phyloP scores from a whole-genome alignment of 148 eudicot genomes.

The Camellia sinensis region DNA sequence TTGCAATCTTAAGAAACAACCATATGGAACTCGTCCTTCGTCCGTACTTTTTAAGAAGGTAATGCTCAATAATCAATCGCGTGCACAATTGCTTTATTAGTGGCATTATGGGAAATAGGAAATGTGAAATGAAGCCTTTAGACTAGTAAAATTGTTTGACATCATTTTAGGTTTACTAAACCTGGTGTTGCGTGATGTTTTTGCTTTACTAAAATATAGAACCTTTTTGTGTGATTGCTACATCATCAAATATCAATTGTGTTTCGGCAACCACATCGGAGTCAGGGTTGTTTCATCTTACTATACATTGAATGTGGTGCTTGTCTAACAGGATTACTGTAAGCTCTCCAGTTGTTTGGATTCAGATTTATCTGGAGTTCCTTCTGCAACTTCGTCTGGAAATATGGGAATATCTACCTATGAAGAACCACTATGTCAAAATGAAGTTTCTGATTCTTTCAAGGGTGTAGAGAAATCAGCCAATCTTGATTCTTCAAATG shows the following conservation, averaged over 20 bases:
- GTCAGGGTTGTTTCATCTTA: conserved; percentile 1
- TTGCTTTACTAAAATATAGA: background rate
- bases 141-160: background rate
- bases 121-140: background rate
- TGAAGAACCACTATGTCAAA: conserved; percentile 28
- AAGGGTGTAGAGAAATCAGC: conserved; percentile 17
- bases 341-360: conserved; percentile 29
- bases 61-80: background rate
- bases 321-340: conserved; percentile 42
- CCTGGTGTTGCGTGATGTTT: background rate
- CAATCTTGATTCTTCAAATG: conserved; percentile 43
- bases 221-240: background rate
- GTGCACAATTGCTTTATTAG: background rate
- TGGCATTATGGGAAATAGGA: no score
- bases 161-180: background rate
- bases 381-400: conserved; percentile 28
- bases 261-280: background rate
- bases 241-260: background rate
- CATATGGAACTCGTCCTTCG: conserved; percentile 15
- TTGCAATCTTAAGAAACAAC: conserved; percentile 24
- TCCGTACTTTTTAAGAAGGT: conserved; percentile 42
- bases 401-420: conserved; percentile 30
- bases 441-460: conserved; percentile 29
- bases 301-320: background rate
- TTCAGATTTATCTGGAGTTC: conserved; percentile 20